Evolutionary conservation across 805 yeast species (phyloP).

Genomic region (Candida awuae): DNA sequence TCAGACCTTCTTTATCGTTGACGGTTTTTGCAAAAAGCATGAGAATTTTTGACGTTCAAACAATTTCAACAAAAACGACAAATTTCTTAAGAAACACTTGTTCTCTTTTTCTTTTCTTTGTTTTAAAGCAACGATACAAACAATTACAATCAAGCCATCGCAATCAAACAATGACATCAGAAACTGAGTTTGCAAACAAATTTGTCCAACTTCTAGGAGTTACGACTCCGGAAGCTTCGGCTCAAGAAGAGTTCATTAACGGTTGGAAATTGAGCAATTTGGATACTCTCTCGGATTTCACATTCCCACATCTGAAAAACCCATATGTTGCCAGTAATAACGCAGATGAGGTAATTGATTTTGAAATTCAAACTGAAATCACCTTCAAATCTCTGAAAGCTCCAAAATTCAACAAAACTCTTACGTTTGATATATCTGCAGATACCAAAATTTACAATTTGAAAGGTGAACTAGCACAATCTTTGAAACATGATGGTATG

Average conservation of each 20-base stretch:
- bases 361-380: background rate
- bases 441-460: constrained; percentile 28
- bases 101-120: background rate
- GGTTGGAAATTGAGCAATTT: constrained; percentile 2
- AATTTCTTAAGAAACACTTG: no score
- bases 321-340: background rate
- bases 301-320: constrained; percentile 5
- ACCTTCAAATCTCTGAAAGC: constrained; percentile 59
- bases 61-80: no score
- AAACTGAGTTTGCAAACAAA: constrained; percentile 40
- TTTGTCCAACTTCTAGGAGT: constrained; percentile 16
- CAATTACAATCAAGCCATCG: no score
- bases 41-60: no score
- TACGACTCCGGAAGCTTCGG: constrained; percentile 1
- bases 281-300: constrained; percentile 3
- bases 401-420: constrained; percentile 48
- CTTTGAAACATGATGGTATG: constrained; percentile 19
- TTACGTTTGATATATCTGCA: constrained; percentile 16
- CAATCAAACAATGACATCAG: constrained; percentile 26
- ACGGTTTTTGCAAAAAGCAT: no score
- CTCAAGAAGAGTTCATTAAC: constrained; percentile 1
- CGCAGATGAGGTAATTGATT: background rate
- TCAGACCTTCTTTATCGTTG: no score
- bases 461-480: constrained; percentile 31
- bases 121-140: background rate